A percentile compares a stretch with the other conserved stretches of the same genome.
phyloP scores from a whole-genome alignment of 2,329 filamentous ascomycete genomes.

The Diatrype stigma region DNA sequence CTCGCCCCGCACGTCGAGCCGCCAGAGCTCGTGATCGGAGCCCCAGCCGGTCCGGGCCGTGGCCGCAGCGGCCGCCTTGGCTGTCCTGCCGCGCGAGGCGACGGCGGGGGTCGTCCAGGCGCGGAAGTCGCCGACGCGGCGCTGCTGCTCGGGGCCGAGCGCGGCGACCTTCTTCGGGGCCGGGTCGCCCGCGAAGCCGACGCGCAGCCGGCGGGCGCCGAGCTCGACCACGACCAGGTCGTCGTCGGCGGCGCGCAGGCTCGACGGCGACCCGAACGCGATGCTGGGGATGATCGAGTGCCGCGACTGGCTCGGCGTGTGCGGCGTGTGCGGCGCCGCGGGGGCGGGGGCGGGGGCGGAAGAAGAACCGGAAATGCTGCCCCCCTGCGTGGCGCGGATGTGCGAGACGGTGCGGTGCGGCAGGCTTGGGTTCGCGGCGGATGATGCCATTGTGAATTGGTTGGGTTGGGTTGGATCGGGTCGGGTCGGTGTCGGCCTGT shows the following conservation, averaged over 20 bases:
- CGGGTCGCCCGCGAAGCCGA: slow-evolving; percentile 83
- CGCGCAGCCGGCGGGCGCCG: slow-evolving; percentile 71
- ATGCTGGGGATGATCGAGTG: slow-evolving; percentile 45
- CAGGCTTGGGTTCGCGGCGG: slow-evolving; percentile 36
- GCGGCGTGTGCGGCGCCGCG: slow-evolving; percentile 60
- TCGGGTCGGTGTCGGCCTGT: no score
- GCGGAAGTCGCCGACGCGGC: slow-evolving; percentile 77
- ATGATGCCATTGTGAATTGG: slow-evolving; percentile 38
- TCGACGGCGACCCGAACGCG: slow-evolving; percentile 55
- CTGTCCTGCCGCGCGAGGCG: slow-evolving; percentile 72
- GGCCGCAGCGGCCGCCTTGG: slow-evolving; percentile 75
- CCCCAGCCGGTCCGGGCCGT: slow-evolving; percentile 58
- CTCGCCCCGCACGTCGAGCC: slow-evolving; percentile 64
- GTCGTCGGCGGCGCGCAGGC: slow-evolving; percentile 70
- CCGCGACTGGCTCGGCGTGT: slow-evolving; percentile 19
- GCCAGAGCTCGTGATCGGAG: slow-evolving; percentile 70
- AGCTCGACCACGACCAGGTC: slow-evolving; percentile 81
- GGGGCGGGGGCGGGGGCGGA: no score
- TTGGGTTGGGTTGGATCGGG: neutral
- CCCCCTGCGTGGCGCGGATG: slow-evolving; percentile 40
- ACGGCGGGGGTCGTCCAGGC: slow-evolving; percentile 53
- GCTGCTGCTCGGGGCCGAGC: slow-evolving; percentile 71
- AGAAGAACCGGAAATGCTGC: slow-evolving; percentile 4
- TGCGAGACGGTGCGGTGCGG: slow-evolving; percentile 56
- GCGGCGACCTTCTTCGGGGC: slow-evolving; percentile 66